These are phyloP conservation scores for Botrytis fabae DNA, from an alignment of 2,329 filamentous ascomycete genomes.

Conservation along the genomic window DNA sequence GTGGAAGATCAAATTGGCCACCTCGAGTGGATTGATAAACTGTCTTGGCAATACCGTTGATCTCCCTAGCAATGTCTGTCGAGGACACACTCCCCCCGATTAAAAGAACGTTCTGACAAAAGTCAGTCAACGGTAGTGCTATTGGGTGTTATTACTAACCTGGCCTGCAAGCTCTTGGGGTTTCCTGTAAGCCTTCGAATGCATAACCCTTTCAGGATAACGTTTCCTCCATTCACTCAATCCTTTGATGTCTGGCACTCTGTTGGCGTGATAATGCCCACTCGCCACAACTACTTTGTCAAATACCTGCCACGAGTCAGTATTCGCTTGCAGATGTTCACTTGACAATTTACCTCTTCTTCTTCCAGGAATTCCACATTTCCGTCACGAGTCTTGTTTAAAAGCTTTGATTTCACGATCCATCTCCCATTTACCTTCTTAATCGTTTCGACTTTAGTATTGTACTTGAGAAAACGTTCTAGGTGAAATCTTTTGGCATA, in stretches of 20 bases:
- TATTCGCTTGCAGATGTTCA: not conserved
- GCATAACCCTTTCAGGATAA: slow-evolving; percentile 56
- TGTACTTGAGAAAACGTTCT: slow-evolving; percentile 29
- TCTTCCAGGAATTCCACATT: slow-evolving; percentile 12
- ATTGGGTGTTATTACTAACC: slow-evolving; percentile 20
- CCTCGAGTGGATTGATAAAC: slow-evolving; percentile 36
- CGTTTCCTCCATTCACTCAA: slow-evolving; percentile 56
- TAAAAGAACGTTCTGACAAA: slow-evolving; percentile 50
- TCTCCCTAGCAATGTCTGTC: slow-evolving; percentile 39
- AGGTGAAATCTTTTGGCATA: slow-evolving; percentile 30
- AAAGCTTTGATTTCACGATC: slow-evolving; percentile 28
- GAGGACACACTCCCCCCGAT: slow-evolving; percentile 58
- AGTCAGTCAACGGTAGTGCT: not conserved
- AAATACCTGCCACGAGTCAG: slow-evolving; percentile 44
- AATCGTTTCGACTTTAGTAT: slow-evolving; percentile 34
- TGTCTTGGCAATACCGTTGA: slow-evolving; percentile 31
- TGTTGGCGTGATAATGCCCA: slow-evolving; percentile 66
- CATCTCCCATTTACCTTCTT: slow-evolving; percentile 31
- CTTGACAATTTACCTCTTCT: not conserved
- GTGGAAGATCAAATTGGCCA: slow-evolving; percentile 33
- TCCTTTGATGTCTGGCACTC: slow-evolving; percentile 60
- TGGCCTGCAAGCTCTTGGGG: slow-evolving; percentile 59
- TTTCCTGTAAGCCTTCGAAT: slow-evolving; percentile 72
- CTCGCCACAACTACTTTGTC: slow-evolving; percentile 66
- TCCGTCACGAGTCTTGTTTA: slow-evolving; percentile 21